Conservation (phyloP, 1,284 basidiomycete species). For the Blastosporella zonata region DNA sequence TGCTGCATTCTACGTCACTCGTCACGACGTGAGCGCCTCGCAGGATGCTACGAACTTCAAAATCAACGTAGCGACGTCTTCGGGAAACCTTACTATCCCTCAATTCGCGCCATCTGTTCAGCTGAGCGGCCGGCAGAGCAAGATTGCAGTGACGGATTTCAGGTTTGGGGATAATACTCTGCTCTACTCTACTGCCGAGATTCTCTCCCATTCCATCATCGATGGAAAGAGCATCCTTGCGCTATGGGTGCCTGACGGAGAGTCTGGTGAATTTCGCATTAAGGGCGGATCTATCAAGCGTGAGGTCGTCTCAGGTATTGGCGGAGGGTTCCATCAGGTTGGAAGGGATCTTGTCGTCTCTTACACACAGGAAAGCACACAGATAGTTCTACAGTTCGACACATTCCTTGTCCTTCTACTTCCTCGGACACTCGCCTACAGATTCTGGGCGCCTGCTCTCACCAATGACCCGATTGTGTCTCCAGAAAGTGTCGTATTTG, state of each 20-base stretch:
- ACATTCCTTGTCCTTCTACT: slow-evolving; percentile 7
- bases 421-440: slow-evolving; percentile 5
- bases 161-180: neutral
- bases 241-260: slow-evolving; percentile 7
- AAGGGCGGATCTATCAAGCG: slow-evolving; percentile 7
- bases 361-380: neutral
- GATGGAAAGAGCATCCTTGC: slow-evolving; percentile 7
- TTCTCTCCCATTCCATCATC: slow-evolving; percentile 10
- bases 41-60: slow-evolving; percentile 4
- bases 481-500: slow-evolving; percentile 5
- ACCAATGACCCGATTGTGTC: slow-evolving; percentile 6
- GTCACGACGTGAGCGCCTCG: slow-evolving; percentile 7
- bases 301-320: neutral
- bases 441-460: slow-evolving; percentile 9
- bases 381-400: slow-evolving; percentile 4
- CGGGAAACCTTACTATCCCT: slow-evolving; percentile 9
- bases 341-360: slow-evolving; percentile 6
- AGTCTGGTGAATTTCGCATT: slow-evolving; percentile 3
- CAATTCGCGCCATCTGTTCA: slow-evolving; percentile 5
- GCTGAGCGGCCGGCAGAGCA: slow-evolving; percentile 10
- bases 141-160: slow-evolving; percentile 9
- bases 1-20: slow-evolving; percentile 7
- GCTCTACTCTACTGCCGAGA: slow-evolving; percentile 8
- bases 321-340: slow-evolving; percentile 2
- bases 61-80: slow-evolving; percentile 3